Conservation (phyloP, 2,329 filamentous ascomycete species). For the Lomentospora prolificans region DNA sequence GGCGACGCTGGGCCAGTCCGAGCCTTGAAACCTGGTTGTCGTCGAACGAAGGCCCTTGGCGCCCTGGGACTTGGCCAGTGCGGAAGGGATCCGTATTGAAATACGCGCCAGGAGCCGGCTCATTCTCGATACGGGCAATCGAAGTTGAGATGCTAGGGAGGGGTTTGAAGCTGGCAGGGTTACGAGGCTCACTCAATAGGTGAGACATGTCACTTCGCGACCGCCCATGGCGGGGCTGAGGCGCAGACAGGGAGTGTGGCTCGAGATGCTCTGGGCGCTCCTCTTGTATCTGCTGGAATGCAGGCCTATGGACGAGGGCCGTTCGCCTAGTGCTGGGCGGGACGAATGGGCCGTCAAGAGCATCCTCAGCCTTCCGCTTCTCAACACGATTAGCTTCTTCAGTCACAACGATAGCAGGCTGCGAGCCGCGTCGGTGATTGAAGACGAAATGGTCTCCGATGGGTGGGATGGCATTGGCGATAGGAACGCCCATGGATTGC, state of each 20-base stretch:
- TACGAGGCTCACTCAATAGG: background rate
- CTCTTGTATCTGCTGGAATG: constrained; percentile 24
- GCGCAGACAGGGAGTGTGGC: constrained; percentile 9
- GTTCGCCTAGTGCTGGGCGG: background rate
- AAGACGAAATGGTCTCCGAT: constrained; percentile 7
- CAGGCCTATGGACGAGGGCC: constrained; percentile 20
- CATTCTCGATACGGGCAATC: background rate
- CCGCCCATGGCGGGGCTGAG: background rate
- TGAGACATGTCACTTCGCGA: constrained; percentile 7
- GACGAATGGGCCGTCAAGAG: background rate
- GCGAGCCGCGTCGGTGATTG: background rate
- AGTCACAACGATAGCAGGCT: background rate
- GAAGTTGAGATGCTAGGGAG: background rate
- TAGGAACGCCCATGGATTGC: constrained; percentile 22
- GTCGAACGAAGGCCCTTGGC: background rate
- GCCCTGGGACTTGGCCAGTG: background rate
- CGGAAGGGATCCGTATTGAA: background rate
- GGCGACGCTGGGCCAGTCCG: background rate
- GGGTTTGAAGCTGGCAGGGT: background rate
- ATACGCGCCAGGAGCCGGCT: background rate
- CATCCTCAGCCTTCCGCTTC: constrained; percentile 7
- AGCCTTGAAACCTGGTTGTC: background rate
- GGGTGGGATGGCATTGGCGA: constrained; percentile 15
- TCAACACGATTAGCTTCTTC: background rate
- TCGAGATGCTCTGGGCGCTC: constrained; percentile 15